These are phyloP conservation scores for Lecanicillium sp. DNA, from an alignment of 2,329 filamentous ascomycete species.

Conservation along the genomic window DNA sequence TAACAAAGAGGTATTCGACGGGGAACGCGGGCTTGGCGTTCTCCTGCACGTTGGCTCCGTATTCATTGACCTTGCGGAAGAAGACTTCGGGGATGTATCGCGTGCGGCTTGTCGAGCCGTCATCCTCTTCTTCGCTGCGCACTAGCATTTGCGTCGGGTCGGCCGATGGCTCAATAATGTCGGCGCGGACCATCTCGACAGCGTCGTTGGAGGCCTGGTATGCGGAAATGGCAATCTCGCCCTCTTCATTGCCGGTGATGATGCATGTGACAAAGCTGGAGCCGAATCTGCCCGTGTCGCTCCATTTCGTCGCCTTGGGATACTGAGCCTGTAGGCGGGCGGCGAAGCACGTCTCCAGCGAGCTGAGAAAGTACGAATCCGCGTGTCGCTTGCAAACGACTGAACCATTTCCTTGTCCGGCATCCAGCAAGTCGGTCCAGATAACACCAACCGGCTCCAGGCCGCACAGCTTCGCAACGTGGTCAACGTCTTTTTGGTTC, in stretches of 20 bases:
- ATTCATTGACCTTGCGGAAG: conserved; percentile 92
- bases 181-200: conserved; percentile 92
- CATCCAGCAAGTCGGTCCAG: conserved; percentile 85
- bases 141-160: conserved; percentile 94
- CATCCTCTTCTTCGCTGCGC: conserved; percentile 82
- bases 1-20: conserved; percentile 93
- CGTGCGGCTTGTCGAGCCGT: conserved; percentile 59
- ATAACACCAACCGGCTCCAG: conserved; percentile 87
- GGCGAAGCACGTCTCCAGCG: conserved; percentile 85
- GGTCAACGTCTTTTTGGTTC: conserved; percentile 74
- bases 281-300: conserved; percentile 86
- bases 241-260: conserved; percentile 84
- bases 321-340: conserved; percentile 81
- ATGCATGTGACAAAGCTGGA: conserved; percentile 97
- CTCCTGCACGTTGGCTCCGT: conserved; percentile 91
- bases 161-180: conserved; percentile 91
- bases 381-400: conserved; percentile 94
- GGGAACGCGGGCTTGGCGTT: conserved; percentile 96
- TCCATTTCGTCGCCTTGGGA: conserved; percentile 92
- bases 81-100: conserved; percentile 97
- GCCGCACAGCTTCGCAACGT: conserved; percentile 75
- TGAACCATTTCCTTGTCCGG: conserved; percentile 72
- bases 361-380: conserved; percentile 91
- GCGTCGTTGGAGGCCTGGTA: conserved; percentile 95
- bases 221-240: conserved; percentile 80